phyloP scores from a whole-genome alignment of 1,284 basidiomycete species.

The Chalciporus sp. region DNA sequence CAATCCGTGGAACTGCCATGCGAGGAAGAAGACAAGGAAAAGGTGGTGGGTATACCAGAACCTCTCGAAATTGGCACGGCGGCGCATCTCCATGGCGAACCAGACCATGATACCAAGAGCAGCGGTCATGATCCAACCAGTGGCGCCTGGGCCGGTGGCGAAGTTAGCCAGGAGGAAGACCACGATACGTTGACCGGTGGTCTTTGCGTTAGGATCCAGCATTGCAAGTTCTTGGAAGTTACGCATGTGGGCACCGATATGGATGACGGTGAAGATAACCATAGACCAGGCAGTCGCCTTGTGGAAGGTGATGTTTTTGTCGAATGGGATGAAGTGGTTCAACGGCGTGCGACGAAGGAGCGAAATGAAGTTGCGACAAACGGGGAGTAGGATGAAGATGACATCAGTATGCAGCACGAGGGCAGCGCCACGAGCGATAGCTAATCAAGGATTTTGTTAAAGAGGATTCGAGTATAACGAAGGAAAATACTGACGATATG shows the following conservation, averaged over 20 bases:
- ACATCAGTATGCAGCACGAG: constrained; percentile 87
- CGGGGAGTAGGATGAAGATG: constrained; percentile 86
- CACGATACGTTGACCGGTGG: constrained; percentile 54
- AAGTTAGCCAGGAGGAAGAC: constrained; percentile 80
- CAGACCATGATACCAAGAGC: constrained; percentile 76
- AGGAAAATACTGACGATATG: constrained; percentile 61
- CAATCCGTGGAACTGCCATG: constrained; percentile 93
- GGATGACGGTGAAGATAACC: constrained; percentile 71
- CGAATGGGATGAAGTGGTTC: constrained; percentile 85
- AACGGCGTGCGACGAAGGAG: constrained; percentile 79
- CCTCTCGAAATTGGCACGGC: constrained; percentile 73
- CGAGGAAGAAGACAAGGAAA: constrained; percentile 87
- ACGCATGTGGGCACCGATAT: constrained; percentile 77
- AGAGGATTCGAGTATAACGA: neutral
- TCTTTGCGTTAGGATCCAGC: constrained; percentile 52
- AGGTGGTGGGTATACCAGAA: constrained; percentile 93
- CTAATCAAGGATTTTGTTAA: constrained; percentile 39
- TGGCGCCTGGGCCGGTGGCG: constrained; percentile 83
- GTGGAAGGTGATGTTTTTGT: constrained; percentile 88
- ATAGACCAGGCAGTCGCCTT: constrained; percentile 89
- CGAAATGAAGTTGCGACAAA: constrained; percentile 91
- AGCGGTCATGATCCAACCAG: constrained; percentile 89
- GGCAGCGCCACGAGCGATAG: constrained; percentile 81
- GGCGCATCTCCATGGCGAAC: constrained; percentile 79
- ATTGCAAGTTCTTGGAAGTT: constrained; percentile 76